These are phyloP conservation scores for Apiotrichum mycotoxinovorans DNA, from an alignment of 1,284 basidiomycete genomes.

Conservation along the genomic window DNA sequence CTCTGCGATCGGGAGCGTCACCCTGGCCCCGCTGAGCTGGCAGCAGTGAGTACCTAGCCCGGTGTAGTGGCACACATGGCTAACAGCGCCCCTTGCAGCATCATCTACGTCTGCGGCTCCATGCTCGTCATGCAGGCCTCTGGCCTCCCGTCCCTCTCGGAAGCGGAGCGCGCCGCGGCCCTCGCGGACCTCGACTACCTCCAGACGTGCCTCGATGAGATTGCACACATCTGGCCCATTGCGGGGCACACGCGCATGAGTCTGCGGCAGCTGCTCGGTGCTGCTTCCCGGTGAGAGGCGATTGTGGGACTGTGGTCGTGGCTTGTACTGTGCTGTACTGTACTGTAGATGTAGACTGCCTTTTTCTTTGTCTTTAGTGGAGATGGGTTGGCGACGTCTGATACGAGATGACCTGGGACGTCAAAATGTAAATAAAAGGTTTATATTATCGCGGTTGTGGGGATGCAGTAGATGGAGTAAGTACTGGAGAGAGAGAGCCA, in stretches of 20 bases:
- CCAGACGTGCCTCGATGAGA: conserved; percentile 16
- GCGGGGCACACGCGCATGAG: conserved; percentile 15
- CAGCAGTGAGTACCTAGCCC: conserved; percentile 12
- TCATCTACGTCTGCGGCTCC: conserved; percentile 21
- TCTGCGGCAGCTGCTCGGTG: conserved; percentile 13
- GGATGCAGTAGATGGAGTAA: no score
- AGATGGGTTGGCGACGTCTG: no score
- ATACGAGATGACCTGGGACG: no score
- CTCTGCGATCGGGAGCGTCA: conserved; percentile 9
- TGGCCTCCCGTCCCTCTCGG: conserved; percentile 18
- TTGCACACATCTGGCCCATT: conserved; percentile 20
- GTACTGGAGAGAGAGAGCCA: no score
- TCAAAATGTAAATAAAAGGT: no score
- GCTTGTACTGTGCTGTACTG: no score
- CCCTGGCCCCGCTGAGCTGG: conserved; percentile 17
- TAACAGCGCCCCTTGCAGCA: conserved; percentile 15
- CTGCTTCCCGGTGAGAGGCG: not conserved
- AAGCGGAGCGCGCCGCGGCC: conserved; percentile 9
- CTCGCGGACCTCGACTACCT: conserved; percentile 16
- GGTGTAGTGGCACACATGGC: no score
- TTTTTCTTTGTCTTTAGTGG: no score
- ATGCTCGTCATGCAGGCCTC: conserved; percentile 24
- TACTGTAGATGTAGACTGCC: no score
- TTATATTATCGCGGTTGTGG: no score
- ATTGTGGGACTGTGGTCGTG: no score